A percentile compares a stretch with the other conserved stretches of the same genome.
Conservation (phyloP, 768 basidiomycete genomes). For the Suillus luteus region DNA sequence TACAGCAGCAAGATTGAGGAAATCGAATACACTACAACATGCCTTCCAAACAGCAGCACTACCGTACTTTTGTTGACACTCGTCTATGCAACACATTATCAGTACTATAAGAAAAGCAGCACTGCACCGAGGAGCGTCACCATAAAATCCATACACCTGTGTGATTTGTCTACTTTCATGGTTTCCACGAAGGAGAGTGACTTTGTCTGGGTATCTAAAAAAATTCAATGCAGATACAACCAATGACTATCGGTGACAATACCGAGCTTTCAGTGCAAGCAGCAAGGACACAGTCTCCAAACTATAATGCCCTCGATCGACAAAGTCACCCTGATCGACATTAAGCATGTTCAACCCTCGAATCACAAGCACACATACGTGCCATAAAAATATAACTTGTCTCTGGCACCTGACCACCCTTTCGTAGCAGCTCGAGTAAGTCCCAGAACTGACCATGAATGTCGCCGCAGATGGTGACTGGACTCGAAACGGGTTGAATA, state of each 20-base stretch:
- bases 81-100: slow-evolving; percentile 51
- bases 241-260: slow-evolving; percentile 18
- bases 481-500: slow-evolving; percentile 93
- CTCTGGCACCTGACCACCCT: slow-evolving; percentile 84
- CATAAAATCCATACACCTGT: slow-evolving; percentile 98
- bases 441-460: slow-evolving; percentile 99
- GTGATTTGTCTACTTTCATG: slow-evolving; percentile 98
- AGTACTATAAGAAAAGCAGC: not conserved
- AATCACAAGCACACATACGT: slow-evolving; percentile 51
- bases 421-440: slow-evolving; percentile 82
- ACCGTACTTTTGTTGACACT: slow-evolving; percentile 98
- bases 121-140: slow-evolving; percentile 43
- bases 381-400: slow-evolving; percentile 97
- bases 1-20: slow-evolving; percentile 91
- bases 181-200: slow-evolving; percentile 91
- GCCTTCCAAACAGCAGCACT: slow-evolving; percentile 96
- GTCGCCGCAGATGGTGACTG: slow-evolving; percentile 94
- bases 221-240: slow-evolving; percentile 14
- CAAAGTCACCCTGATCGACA: slow-evolving; percentile 84
- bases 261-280: slow-evolving; percentile 89
- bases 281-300: slow-evolving; percentile 92
- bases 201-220: slow-evolving; percentile 85
- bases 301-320: slow-evolving; percentile 95
- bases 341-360: slow-evolving; percentile 28
- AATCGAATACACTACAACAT: slow-evolving; percentile 96